Conservation (phyloP, 139 green algal genomes). For the Coccomyxa sp. region DNA sequence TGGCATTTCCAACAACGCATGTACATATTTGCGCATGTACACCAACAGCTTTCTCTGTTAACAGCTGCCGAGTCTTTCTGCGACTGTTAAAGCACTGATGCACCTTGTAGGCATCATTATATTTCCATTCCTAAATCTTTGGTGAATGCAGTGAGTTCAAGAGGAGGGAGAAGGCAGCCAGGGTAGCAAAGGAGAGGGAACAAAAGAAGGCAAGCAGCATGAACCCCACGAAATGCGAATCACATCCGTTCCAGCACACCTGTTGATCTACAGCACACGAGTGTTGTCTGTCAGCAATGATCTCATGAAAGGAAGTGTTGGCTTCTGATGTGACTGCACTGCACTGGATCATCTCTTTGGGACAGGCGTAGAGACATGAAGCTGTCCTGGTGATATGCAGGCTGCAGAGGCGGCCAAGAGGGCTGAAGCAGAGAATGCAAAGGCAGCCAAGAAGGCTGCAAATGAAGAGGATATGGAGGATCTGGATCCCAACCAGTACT, state of each 20-base stretch:
- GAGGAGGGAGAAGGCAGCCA: constrained; percentile 71
- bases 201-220: constrained; percentile 76
- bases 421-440: constrained; percentile 41
- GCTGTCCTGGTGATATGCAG: constrained; percentile 24
- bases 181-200: constrained; percentile 69
- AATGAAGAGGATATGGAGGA: constrained; percentile 70
- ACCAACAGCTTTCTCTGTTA: no score
- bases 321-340: neutral
- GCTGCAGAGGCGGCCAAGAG: constrained; percentile 61
- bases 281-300: neutral
- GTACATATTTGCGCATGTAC: neutral
- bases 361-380: no score
- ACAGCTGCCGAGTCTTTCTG: no score
- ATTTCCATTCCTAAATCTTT: neutral
- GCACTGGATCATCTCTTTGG: no score
- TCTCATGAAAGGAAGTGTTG: neutral
- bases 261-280: neutral
- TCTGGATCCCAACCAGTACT: constrained; percentile 85
- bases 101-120: no score
- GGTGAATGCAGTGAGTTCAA: constrained; percentile 83
- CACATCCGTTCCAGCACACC: neutral
- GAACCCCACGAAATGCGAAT: neutral
- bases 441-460: constrained; percentile 28
- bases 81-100: no score
- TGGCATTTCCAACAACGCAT: neutral